Conservation (phyloP, 1,284 basidiomycete genomes). For the Ustilago shanxiensis region DNA sequence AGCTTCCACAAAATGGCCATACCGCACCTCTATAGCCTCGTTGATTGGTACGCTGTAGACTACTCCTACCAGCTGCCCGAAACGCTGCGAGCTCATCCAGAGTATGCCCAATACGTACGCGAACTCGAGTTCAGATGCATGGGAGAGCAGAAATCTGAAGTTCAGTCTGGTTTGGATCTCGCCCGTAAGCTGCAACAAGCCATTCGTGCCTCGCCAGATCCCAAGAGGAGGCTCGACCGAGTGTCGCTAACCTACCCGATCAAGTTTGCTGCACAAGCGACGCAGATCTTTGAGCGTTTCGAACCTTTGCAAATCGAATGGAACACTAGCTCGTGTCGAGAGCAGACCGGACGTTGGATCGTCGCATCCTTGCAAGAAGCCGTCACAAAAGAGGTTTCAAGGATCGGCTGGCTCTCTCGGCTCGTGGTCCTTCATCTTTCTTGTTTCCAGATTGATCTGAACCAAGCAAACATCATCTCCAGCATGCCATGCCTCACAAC, state of each 20-base stretch:
- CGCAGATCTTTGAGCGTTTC: neutral
- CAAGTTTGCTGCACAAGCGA: neutral
- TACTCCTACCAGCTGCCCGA: neutral
- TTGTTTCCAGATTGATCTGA: neutral
- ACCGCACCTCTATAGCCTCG: conserved; percentile 2
- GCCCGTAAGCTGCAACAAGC: too few species aligned
- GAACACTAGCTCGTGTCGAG: neutral
- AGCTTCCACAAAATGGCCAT: conserved; percentile 3
- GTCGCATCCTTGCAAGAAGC: neutral
- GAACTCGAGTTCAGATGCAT: neutral
- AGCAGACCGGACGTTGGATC: neutral
- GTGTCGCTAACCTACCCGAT: neutral
- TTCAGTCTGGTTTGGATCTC: too few species aligned
- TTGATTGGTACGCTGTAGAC: neutral
- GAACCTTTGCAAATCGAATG: neutral
- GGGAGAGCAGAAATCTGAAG: neutral
- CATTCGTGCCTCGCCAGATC: too few species aligned
- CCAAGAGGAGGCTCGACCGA: neutral
- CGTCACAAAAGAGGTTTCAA: neutral
- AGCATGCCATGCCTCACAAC: conserved; percentile 2
- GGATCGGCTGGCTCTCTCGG: conserved; percentile 1
- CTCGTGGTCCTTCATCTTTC: neutral
- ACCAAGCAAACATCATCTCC: neutral
- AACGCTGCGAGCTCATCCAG: conserved; percentile 1
- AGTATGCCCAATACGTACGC: neutral